phyloP scores from a whole-genome alignment of 2,329 filamentous ascomycete species.

The Lojkania enalia region DNA sequence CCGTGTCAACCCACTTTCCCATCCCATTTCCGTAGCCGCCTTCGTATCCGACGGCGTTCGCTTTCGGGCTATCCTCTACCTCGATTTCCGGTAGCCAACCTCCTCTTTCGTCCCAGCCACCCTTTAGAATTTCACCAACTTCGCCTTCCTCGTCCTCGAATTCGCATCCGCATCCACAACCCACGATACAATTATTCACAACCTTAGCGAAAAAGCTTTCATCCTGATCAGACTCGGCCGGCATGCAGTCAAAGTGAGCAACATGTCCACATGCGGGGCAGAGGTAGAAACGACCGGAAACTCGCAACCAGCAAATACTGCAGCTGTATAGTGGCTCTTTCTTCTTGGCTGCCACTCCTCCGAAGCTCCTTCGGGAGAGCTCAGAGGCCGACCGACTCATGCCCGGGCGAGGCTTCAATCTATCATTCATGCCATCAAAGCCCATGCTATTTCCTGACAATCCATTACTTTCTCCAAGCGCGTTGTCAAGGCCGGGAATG shows the following conservation, averaged over 20 bases:
- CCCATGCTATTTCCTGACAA: not conserved
- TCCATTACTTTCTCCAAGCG: conserved; percentile 24
- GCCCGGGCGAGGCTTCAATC: conserved; percentile 20
- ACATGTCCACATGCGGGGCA: conserved; percentile 43
- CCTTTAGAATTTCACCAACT: not conserved
- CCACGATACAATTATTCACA: conserved; percentile 44
- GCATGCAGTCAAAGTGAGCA: conserved; percentile 43
- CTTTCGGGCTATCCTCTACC: not conserved
- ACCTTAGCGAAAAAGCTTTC: conserved; percentile 56
- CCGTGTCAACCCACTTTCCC: not conserved
- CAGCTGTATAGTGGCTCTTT: conserved; percentile 36
- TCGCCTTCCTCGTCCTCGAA: conserved; percentile 45
- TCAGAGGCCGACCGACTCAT: conserved; percentile 34
- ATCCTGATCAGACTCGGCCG: conserved; percentile 55
- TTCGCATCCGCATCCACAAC: conserved; percentile 53
- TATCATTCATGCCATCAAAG: conserved; percentile 20
- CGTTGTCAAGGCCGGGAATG: conserved; percentile 28
- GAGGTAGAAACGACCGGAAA: conserved; percentile 40
- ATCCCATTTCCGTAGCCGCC: conserved; percentile 1
- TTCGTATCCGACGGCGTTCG: not conserved
- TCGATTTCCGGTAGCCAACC: conserved; percentile 7
- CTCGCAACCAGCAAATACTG: conserved; percentile 44
- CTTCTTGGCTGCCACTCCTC: conserved; percentile 8
- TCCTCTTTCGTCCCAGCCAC: conserved; percentile 8
- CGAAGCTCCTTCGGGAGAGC: conserved; percentile 18